Evolutionary conservation across 169 alveolate species (phyloP).

Genomic region (Plasmodium cynomolgi): DNA sequence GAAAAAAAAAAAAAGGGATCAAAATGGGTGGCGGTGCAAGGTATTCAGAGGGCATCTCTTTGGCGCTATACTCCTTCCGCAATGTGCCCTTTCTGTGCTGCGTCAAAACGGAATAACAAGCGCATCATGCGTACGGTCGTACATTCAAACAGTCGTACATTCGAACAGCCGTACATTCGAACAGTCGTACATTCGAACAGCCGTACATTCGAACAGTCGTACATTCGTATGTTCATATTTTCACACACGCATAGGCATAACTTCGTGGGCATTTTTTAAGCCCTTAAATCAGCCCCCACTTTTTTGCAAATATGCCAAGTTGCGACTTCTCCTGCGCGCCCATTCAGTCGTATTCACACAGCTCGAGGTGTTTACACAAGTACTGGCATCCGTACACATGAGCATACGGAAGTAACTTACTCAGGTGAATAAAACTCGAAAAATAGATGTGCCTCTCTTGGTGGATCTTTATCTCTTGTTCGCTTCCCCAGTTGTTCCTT

Average conservation of each 20-base stretch:
- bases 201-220: not conserved
- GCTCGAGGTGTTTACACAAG: not conserved
- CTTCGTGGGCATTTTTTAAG: not conserved
- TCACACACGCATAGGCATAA: not conserved
- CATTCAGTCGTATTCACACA: not conserved
- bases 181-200: not conserved
- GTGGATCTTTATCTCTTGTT: not conserved
- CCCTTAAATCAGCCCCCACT: not conserved
- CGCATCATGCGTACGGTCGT: not conserved
- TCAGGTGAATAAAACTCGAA: not conserved
- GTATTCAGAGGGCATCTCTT: not conserved
- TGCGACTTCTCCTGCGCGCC: no score
- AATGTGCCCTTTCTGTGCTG: not conserved
- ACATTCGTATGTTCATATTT: no score
- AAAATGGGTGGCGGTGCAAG: not conserved
- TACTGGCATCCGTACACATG: not conserved
- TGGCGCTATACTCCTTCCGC: not conserved
- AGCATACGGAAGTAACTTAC: not conserved
- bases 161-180: not conserved
- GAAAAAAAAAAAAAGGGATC: not conserved
- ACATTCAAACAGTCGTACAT: not conserved
- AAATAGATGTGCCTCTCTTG: not conserved
- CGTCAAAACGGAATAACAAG: not conserved
- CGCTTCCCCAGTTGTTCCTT: not conserved
- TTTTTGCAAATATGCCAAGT: not conserved